Evolutionary conservation across 305 asterid species (phyloP).

Genomic region (Fraxinus paxiana): DNA sequence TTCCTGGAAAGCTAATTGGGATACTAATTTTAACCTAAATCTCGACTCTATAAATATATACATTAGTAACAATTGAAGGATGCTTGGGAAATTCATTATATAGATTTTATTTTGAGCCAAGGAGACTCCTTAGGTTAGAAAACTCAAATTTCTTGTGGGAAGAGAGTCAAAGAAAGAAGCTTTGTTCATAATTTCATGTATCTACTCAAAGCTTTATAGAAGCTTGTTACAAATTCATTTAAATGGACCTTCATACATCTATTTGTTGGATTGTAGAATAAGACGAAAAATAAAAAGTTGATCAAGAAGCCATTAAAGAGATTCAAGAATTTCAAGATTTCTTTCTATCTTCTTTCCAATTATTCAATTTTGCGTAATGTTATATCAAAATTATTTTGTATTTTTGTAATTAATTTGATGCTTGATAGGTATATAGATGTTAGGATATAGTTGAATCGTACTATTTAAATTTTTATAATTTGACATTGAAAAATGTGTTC

Average conservation of each 20-base stretch:
- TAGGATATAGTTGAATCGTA: too few relatives aligned
- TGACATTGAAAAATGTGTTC: too few relatives aligned
- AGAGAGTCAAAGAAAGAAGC: neutral
- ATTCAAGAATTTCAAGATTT: neutral
- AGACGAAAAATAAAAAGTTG: neutral
- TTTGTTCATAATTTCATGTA: neutral
- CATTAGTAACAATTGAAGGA: neutral
- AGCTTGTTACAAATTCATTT: neutral
- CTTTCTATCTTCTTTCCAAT: too few relatives aligned
- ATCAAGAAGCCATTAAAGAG: neutral
- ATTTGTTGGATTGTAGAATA: neutral
- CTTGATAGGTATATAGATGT: too few relatives aligned
- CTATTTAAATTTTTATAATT: too few relatives aligned
- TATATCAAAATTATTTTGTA: too few relatives aligned
- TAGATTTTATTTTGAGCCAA: neutral
- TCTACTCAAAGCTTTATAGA: neutral
- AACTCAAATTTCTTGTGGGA: neutral
- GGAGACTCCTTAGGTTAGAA: neutral
- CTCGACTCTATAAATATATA: neutral
- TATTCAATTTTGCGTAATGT: too few relatives aligned
- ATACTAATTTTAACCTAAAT: neutral
- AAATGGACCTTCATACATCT: neutral
- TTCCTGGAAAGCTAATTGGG: neutral
- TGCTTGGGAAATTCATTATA: neutral
- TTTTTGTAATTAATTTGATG: too few relatives aligned